Evolutionary conservation across 2,329 filamentous ascomycete species (phyloP).

Genomic region (Chalaropsis thielavioides): DNA sequence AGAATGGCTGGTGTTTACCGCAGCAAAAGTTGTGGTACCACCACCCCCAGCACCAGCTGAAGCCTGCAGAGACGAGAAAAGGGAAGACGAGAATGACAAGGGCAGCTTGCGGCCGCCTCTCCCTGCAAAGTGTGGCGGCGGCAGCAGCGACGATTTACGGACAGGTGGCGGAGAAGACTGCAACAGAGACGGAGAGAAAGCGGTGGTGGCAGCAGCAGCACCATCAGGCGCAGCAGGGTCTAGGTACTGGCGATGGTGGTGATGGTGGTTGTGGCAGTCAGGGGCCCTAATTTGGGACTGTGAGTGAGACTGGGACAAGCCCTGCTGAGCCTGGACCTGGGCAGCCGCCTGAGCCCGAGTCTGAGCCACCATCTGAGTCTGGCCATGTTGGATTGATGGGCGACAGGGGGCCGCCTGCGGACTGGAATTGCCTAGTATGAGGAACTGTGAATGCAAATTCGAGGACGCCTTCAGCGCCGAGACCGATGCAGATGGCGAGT

Average conservation of each 20-base stretch:
- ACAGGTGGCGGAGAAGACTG: conserved; percentile 1
- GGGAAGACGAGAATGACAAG: not conserved
- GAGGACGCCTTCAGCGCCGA: not conserved
- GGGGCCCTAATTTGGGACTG: not conserved
- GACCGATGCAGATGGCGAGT: not conserved
- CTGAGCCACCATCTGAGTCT: not conserved
- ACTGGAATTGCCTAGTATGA: not conserved
- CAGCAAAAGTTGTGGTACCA: not conserved
- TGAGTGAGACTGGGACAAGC: not conserved
- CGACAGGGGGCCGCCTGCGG: not conserved
- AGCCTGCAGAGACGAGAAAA: not conserved
- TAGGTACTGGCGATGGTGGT: not conserved
- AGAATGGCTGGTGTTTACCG: not conserved
- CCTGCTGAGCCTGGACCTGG: not conserved
- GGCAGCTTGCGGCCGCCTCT: not conserved
- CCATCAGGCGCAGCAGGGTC: not conserved
- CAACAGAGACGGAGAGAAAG: not conserved
- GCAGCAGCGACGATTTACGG: not conserved
- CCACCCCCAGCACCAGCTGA: not conserved
- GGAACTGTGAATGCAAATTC: not conserved
- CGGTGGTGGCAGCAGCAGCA: not conserved
- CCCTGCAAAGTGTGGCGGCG: not conserved
- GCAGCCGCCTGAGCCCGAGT: not conserved
- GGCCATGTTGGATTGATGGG: not conserved
- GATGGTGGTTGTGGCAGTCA: not conserved